phyloP scores from a whole-genome alignment of 1,284 basidiomycete genomes.

The Tylopilus orsonianus region DNA sequence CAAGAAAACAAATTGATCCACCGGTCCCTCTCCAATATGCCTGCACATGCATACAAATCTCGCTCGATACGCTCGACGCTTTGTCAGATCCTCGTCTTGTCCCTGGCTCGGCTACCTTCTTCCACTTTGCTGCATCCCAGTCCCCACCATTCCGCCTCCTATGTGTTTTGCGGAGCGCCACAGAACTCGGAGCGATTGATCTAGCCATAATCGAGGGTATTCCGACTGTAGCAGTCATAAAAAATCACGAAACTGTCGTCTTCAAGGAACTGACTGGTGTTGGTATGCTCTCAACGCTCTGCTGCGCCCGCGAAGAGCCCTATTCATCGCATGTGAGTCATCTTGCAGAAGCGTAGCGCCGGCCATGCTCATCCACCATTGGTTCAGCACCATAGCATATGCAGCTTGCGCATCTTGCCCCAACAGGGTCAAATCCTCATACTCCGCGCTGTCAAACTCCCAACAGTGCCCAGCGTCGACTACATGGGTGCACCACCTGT shows the following conservation, averaged over 20 bases:
- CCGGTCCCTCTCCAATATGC: slow-evolving; percentile 52
- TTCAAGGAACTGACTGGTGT: slow-evolving; percentile 45
- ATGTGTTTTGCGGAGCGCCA: slow-evolving; percentile 39
- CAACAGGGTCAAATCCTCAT: slow-evolving; percentile 54
- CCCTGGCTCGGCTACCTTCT: slow-evolving; percentile 42
- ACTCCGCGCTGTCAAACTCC: slow-evolving; percentile 44
- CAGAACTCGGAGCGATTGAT: slow-evolving; percentile 42
- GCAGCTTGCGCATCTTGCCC: slow-evolving; percentile 54
- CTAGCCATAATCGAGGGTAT: slow-evolving; percentile 46
- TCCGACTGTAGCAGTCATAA: slow-evolving; percentile 47
- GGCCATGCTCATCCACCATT: slow-evolving; percentile 11
- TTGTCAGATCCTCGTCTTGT: slow-evolving; percentile 47
- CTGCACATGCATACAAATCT: slow-evolving; percentile 46
- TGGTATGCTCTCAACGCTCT: slow-evolving; percentile 26
- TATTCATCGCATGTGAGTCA: slow-evolving; percentile 19
- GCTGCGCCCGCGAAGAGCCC: slow-evolving; percentile 28
- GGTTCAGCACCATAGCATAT: slow-evolving; percentile 45
- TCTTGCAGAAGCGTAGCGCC: background rate
- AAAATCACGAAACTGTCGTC: slow-evolving; percentile 43
- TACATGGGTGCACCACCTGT: slow-evolving; percentile 34
- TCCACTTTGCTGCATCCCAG: slow-evolving; percentile 36
- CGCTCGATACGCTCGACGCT: slow-evolving; percentile 49
- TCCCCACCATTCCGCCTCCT: slow-evolving; percentile 44
- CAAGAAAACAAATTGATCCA: slow-evolving; percentile 46
- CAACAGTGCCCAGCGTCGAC: slow-evolving; percentile 14